Percentiles rank a stretch among this genome's conserved stretches.
phyloP scores from a whole-genome alignment of 2,329 filamentous ascomycete species.

The Sphaerulina vaccinii region DNA sequence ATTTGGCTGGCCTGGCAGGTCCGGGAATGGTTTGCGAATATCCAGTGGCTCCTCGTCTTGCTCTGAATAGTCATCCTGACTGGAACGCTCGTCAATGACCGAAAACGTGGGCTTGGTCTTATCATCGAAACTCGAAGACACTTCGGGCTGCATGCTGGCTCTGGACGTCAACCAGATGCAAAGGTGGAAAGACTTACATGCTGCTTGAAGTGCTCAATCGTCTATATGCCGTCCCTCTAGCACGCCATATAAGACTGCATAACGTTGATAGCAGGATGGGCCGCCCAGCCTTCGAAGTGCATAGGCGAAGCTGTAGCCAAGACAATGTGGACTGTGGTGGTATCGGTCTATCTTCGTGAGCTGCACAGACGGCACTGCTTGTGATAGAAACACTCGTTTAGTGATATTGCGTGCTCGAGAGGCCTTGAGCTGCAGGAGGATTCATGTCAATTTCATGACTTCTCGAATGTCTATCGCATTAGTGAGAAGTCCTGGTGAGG shows the following conservation, averaged over 20 bases:
- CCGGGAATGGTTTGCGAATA: slow-evolving; percentile 12
- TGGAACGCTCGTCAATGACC: slow-evolving; percentile 1
- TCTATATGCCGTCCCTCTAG: slow-evolving; percentile 6
- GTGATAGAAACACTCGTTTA: slow-evolving; percentile 1
- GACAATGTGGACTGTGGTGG: not conserved
- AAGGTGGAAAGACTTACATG: slow-evolving; percentile 4
- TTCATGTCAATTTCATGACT: no score
- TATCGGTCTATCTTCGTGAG: slow-evolving; percentile 2
- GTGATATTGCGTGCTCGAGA: slow-evolving; percentile 5
- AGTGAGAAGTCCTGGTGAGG: no score
- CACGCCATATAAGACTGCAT: slow-evolving; percentile 6
- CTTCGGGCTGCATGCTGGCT: not conserved
- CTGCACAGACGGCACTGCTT: not conserved
- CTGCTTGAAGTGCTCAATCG: slow-evolving; percentile 3
- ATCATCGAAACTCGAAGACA: not conserved
- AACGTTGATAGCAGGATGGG: not conserved
- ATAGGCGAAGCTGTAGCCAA: slow-evolving; percentile 8
- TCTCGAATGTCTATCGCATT: no score
- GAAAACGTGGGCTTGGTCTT: slow-evolving; percentile 5
- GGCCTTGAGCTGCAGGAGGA: no score
- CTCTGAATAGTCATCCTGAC: not conserved
- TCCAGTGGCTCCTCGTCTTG: slow-evolving; percentile 9
- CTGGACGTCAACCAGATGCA: no score
- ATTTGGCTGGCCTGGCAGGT: slow-evolving; percentile 13
- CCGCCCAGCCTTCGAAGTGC: not conserved